A percentile compares a stretch with the other conserved stretches of the same genome.
Conservation (phyloP, 2,329 filamentous ascomycete species). For the Fusarium drepaniforme region DNA sequence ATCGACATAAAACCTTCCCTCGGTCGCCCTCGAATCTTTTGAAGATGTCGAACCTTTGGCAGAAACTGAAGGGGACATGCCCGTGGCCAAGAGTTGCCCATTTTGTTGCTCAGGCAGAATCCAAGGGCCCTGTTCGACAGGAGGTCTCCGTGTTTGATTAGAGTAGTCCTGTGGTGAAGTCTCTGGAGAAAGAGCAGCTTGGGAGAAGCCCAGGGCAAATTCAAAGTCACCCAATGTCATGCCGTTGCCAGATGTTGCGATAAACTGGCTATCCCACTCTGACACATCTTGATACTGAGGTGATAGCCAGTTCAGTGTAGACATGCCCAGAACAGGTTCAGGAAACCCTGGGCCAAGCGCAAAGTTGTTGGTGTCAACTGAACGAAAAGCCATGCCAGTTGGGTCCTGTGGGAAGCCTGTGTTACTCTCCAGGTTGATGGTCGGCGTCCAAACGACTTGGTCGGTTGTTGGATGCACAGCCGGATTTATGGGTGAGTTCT, state of each 20-base stretch:
- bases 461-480: background rate
- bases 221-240: background rate
- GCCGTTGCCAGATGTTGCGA: background rate
- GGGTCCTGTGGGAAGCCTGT: background rate
- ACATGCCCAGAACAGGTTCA: background rate
- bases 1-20: constrained; percentile 18
- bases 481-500: background rate
- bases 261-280: background rate
- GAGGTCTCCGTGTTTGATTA: background rate
- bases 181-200: background rate
- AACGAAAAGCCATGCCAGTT: background rate
- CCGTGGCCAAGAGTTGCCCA: background rate
- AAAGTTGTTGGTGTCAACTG: background rate
- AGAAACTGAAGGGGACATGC: background rate
- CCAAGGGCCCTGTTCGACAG: background rate
- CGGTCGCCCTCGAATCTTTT: background rate
- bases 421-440: background rate
- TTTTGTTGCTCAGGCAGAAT: background rate
- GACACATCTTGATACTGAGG: background rate
- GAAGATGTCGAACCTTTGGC: background rate
- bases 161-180: background rate
- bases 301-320: background rate
- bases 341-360: background rate
- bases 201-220: background rate
- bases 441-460: background rate